These are phyloP conservation scores for Aspergillus sp. DNA, from an alignment of 2,329 filamentous ascomycete genomes.

Conservation along the genomic window DNA sequence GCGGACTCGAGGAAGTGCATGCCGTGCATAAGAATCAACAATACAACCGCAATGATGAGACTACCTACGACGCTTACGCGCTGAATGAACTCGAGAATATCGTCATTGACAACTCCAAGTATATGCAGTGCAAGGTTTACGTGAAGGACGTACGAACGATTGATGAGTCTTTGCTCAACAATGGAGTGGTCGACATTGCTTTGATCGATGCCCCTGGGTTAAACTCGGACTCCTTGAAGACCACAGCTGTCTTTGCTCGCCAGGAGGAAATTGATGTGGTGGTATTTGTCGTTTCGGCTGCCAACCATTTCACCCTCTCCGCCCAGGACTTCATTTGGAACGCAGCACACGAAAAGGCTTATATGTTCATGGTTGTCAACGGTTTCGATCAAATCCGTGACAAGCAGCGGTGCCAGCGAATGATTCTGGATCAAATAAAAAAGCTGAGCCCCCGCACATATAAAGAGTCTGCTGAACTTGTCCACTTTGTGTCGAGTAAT, in stretches of 20 bases:
- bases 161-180: constrained; percentile 92
- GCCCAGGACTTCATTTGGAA: constrained; percentile 98
- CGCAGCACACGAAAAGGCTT: constrained; percentile 93
- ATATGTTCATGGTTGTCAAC: constrained; percentile 98
- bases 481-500: constrained; percentile 98
- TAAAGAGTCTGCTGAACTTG: constrained; percentile 88
- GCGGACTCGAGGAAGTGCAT: constrained; percentile 89
- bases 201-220: constrained; percentile 94
- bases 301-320: constrained; percentile 96
- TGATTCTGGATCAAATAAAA: constrained; percentile 86
- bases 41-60: constrained; percentile 89
- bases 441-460: constrained; percentile 87
- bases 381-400: constrained; percentile 93
- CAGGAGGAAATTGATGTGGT: constrained; percentile 99
- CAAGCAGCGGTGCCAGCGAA: constrained; percentile 85
- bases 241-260: constrained; percentile 91
- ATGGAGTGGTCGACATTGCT: constrained; percentile 96
- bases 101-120: constrained; percentile 82
- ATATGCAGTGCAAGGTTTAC: constrained; percentile 95
- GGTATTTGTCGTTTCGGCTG: constrained; percentile 95
- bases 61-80: constrained; percentile 84
- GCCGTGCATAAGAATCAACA: constrained; percentile 77
- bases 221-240: constrained; percentile 95
- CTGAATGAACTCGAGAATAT: constrained; percentile 81
- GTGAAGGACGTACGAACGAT: constrained; percentile 85